Evolutionary conservation across 257 asterid species (phyloP), one percentile per base, ranked within the genome.

Genomic region (Plantago ovata): DNA sequence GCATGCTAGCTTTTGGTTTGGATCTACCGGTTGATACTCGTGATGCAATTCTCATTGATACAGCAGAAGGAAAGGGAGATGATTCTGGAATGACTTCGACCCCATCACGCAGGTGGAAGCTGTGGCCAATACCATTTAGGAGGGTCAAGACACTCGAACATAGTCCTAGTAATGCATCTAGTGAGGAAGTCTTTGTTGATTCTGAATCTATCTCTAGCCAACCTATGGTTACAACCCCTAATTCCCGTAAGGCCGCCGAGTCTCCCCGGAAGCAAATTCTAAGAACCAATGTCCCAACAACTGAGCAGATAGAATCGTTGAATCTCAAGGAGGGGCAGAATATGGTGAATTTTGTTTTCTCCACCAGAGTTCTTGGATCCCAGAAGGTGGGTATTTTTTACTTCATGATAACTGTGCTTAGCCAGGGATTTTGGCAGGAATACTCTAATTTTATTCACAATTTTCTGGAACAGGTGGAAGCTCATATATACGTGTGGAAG

Each of bases 401-500:
- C 48, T 58, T 14, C 38, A 10, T 33, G 11, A 15, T 62, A 15
- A 56, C 64, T 70, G 61, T 68, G 38, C 41, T 63, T 24, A 46
- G 42, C 13, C n/a, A 18, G 24, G 46, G 15, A 3, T 15, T 44
- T 46, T 54, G 46, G 28, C 56, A 20, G 56, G 12, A 13, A 11
- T 13, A 50, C 11, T 15, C 1, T 50, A 19, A 19, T 2, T 22
- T 50, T 20, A 15, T 13, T 50, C 16, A 32, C 9, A 48, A 10
- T 62, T 71, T 40, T 21, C 44, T 71, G 71, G 38, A 44, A 62
- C 87, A 90, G 97, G 97, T 93, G 56, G 99, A 93, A 69, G 97
- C 99, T 77, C 99, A 93, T 83, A 93, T 93, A 72, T 93, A 93
- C 83, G 73, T 93, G 93, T 93, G 99, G 99, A 86, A 77, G 86